Evolutionary conservation across 108 stramenopile species (phyloP).

Genomic region (Poteriospumella lacustris): DNA sequence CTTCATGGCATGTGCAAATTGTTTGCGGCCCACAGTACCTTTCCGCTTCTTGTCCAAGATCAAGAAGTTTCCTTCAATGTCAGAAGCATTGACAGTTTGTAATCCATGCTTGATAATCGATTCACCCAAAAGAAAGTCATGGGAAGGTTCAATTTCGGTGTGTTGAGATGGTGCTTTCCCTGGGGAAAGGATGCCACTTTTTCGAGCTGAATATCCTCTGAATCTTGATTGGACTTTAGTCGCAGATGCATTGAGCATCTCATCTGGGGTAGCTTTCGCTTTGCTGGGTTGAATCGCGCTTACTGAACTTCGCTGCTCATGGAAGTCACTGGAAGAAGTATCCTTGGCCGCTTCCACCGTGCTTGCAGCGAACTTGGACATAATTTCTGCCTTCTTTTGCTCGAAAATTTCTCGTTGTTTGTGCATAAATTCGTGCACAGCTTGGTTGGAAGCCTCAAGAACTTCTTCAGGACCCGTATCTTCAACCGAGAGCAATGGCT

Average conservation of each 20-base stretch:
- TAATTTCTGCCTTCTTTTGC: not conserved
- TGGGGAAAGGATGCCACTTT: not conserved
- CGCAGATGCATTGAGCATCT: conserved; percentile 39
- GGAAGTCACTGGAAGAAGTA: not conserved
- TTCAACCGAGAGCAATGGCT: not conserved
- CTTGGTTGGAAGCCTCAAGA: not conserved
- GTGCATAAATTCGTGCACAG: not conserved
- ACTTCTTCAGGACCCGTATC: not conserved
- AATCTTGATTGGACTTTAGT: conserved; percentile 38
- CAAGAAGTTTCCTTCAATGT: not conserved
- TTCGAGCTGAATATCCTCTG: conserved; percentile 39
- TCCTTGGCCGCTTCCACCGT: not conserved
- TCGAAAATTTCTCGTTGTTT: conserved; percentile 15
- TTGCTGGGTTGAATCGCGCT: not conserved
- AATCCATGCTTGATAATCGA: not conserved
- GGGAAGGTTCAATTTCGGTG: not conserved
- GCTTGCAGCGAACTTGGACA: not conserved
- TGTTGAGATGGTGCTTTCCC: not conserved
- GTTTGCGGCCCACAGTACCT: conserved; percentile 34
- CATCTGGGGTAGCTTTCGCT: too few species aligned
- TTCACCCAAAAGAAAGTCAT: not conserved
- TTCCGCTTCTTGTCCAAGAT: not conserved
- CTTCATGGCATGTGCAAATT: conserved; percentile 41
- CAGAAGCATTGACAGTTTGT: not conserved
- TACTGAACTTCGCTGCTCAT: not conserved